Evolutionary conservation across 2,329 filamentous ascomycete species (phyloP).

Genomic region (Colletotrichum eremochloae): DNA sequence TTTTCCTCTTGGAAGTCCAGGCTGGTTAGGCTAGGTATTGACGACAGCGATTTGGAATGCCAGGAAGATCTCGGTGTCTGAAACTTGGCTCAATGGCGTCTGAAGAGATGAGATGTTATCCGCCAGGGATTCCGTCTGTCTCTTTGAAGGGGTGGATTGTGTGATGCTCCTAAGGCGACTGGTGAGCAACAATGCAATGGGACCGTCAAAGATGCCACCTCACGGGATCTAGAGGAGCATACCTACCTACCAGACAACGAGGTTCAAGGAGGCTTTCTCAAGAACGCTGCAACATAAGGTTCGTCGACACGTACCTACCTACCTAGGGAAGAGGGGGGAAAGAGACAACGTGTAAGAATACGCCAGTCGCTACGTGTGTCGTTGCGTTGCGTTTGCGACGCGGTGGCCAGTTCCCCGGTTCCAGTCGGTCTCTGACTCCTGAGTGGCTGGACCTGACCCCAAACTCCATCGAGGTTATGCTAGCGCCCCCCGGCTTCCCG

Average conservation of each 20-base stretch:
- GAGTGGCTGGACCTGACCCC: slow-evolving; percentile 9
- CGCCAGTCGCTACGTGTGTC: slow-evolving; percentile 35
- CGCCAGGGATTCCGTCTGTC: slow-evolving; percentile 22
- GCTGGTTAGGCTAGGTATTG: not conserved
- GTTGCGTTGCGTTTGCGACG: slow-evolving; percentile 41
- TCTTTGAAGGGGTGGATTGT: slow-evolving; percentile 14
- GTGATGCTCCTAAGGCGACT: slow-evolving; percentile 9
- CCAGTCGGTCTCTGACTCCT: slow-evolving; percentile 1
- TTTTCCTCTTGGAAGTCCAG: slow-evolving; percentile 24
- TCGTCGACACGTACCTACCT: slow-evolving; percentile 4
- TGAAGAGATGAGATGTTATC: slow-evolving; percentile 37
- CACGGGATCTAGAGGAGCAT: not conserved
- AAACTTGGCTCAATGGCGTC: slow-evolving; percentile 31
- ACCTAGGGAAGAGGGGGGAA: not conserved
- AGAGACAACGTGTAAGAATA: not conserved
- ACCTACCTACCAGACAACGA: too few species aligned
- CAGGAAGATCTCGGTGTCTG: slow-evolving; percentile 19
- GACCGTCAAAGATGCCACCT: slow-evolving; percentile 23
- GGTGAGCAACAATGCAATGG: slow-evolving; percentile 9
- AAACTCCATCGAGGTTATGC: slow-evolving; percentile 17
- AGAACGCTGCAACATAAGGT: not conserved
- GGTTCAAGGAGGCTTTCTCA: not conserved
- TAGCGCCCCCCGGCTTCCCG: slow-evolving; percentile 31
- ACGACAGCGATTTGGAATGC: slow-evolving; percentile 30
- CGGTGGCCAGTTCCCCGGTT: slow-evolving; percentile 22